phyloP scores from a whole-genome alignment of 371 early-diverging fungal genomes.

The Rhizopus sp. region DNA sequence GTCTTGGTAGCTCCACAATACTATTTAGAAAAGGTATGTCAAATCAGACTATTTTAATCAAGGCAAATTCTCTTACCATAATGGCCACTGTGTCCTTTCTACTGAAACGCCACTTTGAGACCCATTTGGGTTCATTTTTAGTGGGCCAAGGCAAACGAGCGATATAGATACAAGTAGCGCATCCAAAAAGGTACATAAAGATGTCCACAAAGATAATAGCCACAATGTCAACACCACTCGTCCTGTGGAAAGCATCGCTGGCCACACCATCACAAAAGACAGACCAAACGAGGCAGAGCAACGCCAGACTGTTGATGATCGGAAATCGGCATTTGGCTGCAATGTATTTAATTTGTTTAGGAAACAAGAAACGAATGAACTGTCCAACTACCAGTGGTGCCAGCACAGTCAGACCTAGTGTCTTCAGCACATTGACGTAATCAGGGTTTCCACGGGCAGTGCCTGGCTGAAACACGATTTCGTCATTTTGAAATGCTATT shows the following conservation, averaged over 20 bases:
- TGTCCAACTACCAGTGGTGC: constrained; percentile 71
- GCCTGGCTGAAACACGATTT: constrained; percentile 42
- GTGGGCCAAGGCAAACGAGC: constrained; percentile 48
- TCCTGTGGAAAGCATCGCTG: constrained; percentile 51
- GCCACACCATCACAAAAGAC: constrained; percentile 77
- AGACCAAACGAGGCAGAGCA: constrained; percentile 71
- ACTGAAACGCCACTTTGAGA: constrained; percentile 41
- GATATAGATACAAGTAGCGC: constrained; percentile 37
- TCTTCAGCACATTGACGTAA: constrained; percentile 54
- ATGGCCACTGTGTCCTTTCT: constrained; percentile 57
- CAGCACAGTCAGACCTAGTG: constrained; percentile 64
- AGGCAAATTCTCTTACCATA: constrained; percentile 31
- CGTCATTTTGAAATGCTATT: constrained; percentile 40
- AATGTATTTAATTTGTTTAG: constrained; percentile 49
- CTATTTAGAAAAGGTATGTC: constrained; percentile 10
- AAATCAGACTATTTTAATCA: not conserved
- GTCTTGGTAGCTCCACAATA: constrained; percentile 79
- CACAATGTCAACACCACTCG: constrained; percentile 56
- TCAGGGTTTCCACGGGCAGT: constrained; percentile 50
- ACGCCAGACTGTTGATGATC: constrained; percentile 59
- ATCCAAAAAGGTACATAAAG: constrained; percentile 50
- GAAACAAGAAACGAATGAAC: constrained; percentile 57
- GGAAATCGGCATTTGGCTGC: constrained; percentile 53
- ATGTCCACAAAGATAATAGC: constrained; percentile 61
- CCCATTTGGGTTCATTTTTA: constrained; percentile 26